These are phyloP conservation scores for Penicillium alfredii DNA, from an alignment of 495 filamentous ascomycete species.

Conservation along the genomic window DNA sequence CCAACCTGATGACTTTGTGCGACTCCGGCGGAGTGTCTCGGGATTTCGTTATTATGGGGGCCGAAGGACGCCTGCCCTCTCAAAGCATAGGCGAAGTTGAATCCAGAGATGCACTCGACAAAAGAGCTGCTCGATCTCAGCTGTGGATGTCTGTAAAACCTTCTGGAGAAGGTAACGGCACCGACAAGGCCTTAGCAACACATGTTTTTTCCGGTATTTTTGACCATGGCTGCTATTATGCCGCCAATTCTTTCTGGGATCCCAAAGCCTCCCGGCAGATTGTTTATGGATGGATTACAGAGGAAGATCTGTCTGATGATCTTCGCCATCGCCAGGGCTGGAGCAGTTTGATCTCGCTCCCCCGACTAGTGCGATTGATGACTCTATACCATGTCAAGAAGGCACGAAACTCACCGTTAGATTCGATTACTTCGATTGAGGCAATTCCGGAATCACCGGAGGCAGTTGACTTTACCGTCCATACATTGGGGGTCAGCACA, in stretches of 20 bases:
- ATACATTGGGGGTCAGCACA: slow-evolving; percentile 29
- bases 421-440: slow-evolving; percentile 33
- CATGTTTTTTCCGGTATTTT: slow-evolving; percentile 30
- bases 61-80: slow-evolving; percentile 35
- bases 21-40: slow-evolving; percentile 30
- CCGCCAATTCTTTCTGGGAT: slow-evolving; percentile 37
- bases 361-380: slow-evolving; percentile 21
- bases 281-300: slow-evolving; percentile 34
- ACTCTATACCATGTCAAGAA: slow-evolving; percentile 23
- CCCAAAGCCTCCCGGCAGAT: slow-evolving; percentile 22
- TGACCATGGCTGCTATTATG: slow-evolving; percentile 35
- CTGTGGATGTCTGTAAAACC: slow-evolving; percentile 32
- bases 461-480: slow-evolving; percentile 23
- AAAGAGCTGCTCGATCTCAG: slow-evolving; percentile 24
- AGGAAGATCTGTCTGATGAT: slow-evolving; percentile 34
- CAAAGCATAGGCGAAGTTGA: slow-evolving; percentile 1
- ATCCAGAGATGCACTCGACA: slow-evolving; percentile 11
- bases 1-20: slow-evolving; percentile 41
- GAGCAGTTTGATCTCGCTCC: slow-evolving; percentile 36
- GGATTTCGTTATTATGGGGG: slow-evolving; percentile 46
- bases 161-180: background rate
- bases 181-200: slow-evolving; percentile 11
- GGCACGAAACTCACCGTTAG: slow-evolving; percentile 25
- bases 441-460: slow-evolving; percentile 7
- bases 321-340: slow-evolving; percentile 34